A percentile compares a stretch with the other conserved stretches of the same genome.
Conservation (phyloP, 768 basidiomycete species). For the Suillus sp. region DNA sequence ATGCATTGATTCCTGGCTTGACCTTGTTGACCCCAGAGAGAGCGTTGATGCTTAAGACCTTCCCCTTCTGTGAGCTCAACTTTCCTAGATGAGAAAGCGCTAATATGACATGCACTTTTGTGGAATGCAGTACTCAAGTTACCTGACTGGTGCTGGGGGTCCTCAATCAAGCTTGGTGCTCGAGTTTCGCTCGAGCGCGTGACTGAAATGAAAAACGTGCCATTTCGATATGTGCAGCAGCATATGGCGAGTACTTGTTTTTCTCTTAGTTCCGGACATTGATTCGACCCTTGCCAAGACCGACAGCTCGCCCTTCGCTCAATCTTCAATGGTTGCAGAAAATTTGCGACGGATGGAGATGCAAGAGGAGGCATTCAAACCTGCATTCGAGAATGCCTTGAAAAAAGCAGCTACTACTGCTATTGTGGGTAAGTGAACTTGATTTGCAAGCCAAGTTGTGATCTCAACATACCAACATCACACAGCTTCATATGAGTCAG, state of each 20-base stretch:
- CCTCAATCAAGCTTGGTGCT: slow-evolving; percentile 13
- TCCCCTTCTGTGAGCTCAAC: slow-evolving; percentile 12
- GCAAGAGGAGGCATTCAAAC: slow-evolving; percentile 12
- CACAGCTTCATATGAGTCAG: slow-evolving; percentile 17
- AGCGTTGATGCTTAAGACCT: not conserved
- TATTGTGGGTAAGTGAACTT: slow-evolving; percentile 14
- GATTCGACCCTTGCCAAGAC: not conserved
- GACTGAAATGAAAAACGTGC: slow-evolving; percentile 8
- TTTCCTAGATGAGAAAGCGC: not conserved
- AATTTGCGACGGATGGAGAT: slow-evolving; percentile 22
- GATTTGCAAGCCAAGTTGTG: not conserved
- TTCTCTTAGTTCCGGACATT: not conserved
- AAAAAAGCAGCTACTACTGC: slow-evolving; percentile 17
- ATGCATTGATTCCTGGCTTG: not conserved
- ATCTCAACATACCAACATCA: not conserved
- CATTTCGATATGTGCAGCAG: slow-evolving; percentile 9
- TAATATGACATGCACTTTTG: not conserved
- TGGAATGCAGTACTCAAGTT: slow-evolving; percentile 10
- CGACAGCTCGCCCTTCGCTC: not conserved
- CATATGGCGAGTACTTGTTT: slow-evolving; percentile 6
- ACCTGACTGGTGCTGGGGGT: slow-evolving; percentile 18
- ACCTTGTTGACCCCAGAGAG: slow-evolving; percentile 6
- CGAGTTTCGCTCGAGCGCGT: not conserved
- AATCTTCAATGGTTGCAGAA: slow-evolving; percentile 18
- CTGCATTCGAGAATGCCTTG: slow-evolving; percentile 15